Evolutionary conservation across 306 rosid genomes (phyloP).

Genomic region (Echinosophora koreensis): DNA sequence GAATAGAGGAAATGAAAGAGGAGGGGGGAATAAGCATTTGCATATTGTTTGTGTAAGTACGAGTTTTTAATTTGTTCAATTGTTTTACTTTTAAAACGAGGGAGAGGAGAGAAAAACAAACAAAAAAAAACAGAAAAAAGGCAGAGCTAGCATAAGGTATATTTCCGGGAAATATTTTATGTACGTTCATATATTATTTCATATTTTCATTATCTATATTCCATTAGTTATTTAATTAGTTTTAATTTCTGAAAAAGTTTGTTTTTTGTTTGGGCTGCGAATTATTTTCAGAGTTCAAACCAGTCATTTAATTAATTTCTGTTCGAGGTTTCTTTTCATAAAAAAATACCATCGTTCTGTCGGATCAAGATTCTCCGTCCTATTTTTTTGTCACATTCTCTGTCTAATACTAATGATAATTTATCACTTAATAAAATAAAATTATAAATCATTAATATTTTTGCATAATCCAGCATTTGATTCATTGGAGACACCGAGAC

Average conservation of each 20-base stretch:
- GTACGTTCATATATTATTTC: not conserved
- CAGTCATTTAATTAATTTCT: too few species aligned
- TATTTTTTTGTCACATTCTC: too few species aligned
- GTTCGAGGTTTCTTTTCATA: too few species aligned
- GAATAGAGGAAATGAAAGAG: conserved; percentile 20
- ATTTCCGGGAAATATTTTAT: conserved; percentile 49
- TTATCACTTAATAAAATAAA: too few species aligned
- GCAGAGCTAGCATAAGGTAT: conserved; percentile 39
- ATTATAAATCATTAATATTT: too few species aligned
- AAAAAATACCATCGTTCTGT: too few species aligned
- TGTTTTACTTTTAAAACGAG: conserved; percentile 11
- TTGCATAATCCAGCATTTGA: too few species aligned
- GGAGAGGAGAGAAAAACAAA: conserved; percentile 19
- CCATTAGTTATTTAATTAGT: conserved; percentile 32
- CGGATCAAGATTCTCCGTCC: too few species aligned
- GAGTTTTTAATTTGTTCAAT: conserved; percentile 41
- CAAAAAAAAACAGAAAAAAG: not conserved
- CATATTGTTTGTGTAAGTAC: conserved; percentile 48
- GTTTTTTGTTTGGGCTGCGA: too few species aligned
- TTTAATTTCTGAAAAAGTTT: conserved; percentile 21
- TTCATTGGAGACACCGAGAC: too few species aligned
- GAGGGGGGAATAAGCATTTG: conserved; percentile 30
- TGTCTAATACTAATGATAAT: too few species aligned
- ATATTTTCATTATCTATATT: conserved; percentile 35
- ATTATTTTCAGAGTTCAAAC: too few species aligned